These are phyloP conservation scores for Phytopythium litorale DNA, from an alignment of 352 stramenopile species.

Conservation along the genomic window DNA sequence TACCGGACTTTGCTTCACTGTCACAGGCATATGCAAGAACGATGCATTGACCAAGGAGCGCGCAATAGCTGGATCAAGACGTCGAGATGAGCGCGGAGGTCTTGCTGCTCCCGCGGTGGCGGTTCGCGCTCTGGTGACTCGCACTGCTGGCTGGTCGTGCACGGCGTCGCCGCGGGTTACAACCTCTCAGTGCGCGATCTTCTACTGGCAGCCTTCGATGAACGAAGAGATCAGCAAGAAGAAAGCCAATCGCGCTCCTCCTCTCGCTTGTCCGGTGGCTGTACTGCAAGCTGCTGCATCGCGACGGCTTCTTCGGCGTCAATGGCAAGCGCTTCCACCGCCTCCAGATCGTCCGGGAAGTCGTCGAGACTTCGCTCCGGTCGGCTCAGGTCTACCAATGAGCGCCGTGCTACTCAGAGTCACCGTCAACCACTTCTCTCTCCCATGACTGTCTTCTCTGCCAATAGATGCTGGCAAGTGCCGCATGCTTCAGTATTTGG, in stretches of 20 bases:
- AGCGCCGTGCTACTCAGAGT: slow-evolving; percentile 19
- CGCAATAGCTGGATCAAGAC: too few relatives aligned
- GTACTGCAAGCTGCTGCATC: slow-evolving; percentile 16
- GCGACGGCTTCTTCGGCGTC: slow-evolving; percentile 19
- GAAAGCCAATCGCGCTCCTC: background rate
- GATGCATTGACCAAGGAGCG: too few relatives aligned
- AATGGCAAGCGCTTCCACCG: slow-evolving; percentile 20
- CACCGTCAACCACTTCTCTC: slow-evolving; percentile 29
- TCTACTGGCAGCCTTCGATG: slow-evolving; percentile 8
- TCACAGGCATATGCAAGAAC: too few relatives aligned
- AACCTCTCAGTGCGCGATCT: slow-evolving; percentile 17
- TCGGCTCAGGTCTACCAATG: slow-evolving; percentile 23
- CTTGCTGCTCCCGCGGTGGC: slow-evolving; percentile 5
- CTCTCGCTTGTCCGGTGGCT: background rate
- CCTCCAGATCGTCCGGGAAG: slow-evolving; percentile 24
- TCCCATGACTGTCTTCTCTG: too few relatives aligned
- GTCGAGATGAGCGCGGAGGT: too few relatives aligned
- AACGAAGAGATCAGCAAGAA: background rate
- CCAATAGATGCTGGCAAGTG: too few relatives aligned
- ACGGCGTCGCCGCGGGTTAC: slow-evolving; percentile 9
- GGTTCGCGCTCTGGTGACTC: slow-evolving; percentile 16
- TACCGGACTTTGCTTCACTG: too few relatives aligned
- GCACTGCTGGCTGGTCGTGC: slow-evolving; percentile 11
- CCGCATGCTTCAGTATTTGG: too few relatives aligned
- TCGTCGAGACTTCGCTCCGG: slow-evolving; percentile 22